Conservation (phyloP, 495 filamentous ascomycete genomes). For the Talaromyces liani region DNA sequence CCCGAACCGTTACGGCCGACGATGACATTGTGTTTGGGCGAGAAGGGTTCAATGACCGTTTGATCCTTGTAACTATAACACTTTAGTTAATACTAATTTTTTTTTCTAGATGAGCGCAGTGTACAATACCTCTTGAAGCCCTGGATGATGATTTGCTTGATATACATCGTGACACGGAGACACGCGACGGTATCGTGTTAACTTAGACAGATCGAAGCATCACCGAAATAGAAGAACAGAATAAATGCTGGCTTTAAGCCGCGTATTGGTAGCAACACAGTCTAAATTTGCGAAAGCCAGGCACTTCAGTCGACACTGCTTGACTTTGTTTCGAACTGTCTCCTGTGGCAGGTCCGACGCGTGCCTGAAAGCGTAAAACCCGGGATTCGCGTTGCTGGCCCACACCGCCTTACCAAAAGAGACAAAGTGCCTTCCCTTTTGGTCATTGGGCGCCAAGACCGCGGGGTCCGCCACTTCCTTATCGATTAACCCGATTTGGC, state of each 20-base stretch:
- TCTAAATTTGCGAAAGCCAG: background rate
- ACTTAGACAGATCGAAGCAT: constrained; percentile 26
- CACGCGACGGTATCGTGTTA: constrained; percentile 24
- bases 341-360: background rate
- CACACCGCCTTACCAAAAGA: constrained; percentile 1
- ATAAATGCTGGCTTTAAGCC: background rate
- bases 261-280: background rate
- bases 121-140: constrained; percentile 89
- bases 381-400: background rate
- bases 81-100: background rate
- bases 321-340: background rate
- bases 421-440: constrained; percentile 4
- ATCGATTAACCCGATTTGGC: constrained; percentile 4
- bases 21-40: constrained; percentile 96
- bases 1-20: constrained; percentile 98
- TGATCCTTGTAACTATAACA: constrained; percentile 90
- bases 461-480: constrained; percentile 6
- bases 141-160: constrained; percentile 99
- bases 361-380: background rate
- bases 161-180: constrained; percentile 65
- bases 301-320: background rate
- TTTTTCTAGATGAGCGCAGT: background rate
- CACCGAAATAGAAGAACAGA: constrained; percentile 22
- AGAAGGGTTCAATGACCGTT: constrained; percentile 97
- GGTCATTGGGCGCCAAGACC: constrained; percentile 11